Percentiles rank a stretch among this genome's conserved stretches.
Conservation (phyloP, 2,329 filamentous ascomycete genomes). For the Cytospora leucostoma region DNA sequence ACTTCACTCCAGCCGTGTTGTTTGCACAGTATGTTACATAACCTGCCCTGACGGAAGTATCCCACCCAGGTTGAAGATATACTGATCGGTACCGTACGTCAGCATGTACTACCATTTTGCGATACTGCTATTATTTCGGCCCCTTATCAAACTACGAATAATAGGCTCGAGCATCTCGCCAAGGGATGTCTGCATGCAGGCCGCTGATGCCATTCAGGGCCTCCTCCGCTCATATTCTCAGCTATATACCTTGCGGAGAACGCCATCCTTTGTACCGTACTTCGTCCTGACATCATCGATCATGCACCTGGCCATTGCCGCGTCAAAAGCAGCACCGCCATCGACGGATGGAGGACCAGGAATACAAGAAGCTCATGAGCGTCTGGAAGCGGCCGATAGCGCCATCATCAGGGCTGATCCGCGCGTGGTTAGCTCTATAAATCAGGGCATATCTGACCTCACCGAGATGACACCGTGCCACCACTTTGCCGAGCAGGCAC, state of each 20-base stretch:
- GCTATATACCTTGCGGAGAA: conserved; percentile 59
- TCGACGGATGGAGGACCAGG: neutral
- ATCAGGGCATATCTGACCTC: conserved; percentile 57
- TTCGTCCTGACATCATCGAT: conserved; percentile 64
- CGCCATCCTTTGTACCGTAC: conserved; percentile 62
- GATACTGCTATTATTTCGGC: conserved; percentile 73
- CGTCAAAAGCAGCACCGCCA: conserved; percentile 32
- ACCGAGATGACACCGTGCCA: conserved; percentile 64
- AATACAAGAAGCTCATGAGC: neutral
- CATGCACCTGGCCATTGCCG: conserved; percentile 59
- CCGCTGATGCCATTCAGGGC: conserved; percentile 60
- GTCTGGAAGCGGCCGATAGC: neutral
- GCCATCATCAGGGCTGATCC: conserved; percentile 36
- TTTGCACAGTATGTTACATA: conserved; percentile 66
- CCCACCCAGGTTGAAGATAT: conserved; percentile 2
- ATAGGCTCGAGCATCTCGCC: conserved; percentile 65
- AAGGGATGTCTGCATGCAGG: conserved; percentile 65
- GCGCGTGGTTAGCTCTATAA: conserved; percentile 48
- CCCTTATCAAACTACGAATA: conserved; percentile 66
- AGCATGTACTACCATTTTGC: conserved; percentile 73
- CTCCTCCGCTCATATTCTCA: conserved; percentile 59
- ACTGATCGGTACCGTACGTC: conserved; percentile 20
- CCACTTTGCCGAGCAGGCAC: conserved; percentile 61
- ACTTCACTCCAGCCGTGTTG: conserved; percentile 72
- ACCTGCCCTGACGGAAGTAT: neutral